These are phyloP conservation scores for Phytophthora foliorum DNA, from an alignment of 352 stramenopile species.

Conservation along the genomic window DNA sequence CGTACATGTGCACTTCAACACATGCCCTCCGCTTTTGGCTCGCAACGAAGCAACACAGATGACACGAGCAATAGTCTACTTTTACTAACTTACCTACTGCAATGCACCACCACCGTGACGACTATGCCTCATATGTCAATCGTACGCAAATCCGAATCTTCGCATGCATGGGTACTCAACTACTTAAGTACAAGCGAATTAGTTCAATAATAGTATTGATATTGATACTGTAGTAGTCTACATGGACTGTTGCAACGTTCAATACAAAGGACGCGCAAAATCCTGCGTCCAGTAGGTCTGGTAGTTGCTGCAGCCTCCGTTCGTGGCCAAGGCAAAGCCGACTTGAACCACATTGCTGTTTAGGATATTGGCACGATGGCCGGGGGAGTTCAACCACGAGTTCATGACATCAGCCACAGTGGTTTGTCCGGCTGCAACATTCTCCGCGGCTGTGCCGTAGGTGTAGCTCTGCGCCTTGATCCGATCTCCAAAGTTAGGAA, in stretches of 20 bases:
- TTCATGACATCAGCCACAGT: constrained; percentile 52
- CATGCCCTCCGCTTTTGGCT: constrained; percentile 12
- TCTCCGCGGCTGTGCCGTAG: constrained; percentile 53
- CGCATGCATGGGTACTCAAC: neutral
- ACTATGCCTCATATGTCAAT: constrained; percentile 2
- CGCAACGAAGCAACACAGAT: constrained; percentile 6
- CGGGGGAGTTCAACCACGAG: constrained; percentile 58
- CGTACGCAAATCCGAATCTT: neutral
- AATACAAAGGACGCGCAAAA: constrained; percentile 34
- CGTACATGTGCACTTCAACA: constrained; percentile 23
- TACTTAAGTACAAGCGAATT: neutral
- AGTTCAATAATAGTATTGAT: neutral
- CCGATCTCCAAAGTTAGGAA: constrained; percentile 37
- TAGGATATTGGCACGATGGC: constrained; percentile 57
- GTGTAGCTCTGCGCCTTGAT: constrained; percentile 52
- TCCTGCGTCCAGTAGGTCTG: constrained; percentile 62
- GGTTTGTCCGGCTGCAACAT: constrained; percentile 53
- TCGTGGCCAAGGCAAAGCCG: constrained; percentile 30
- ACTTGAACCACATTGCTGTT: constrained; percentile 31
- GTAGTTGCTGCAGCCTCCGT: constrained; percentile 40
- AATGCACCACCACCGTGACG: constrained; percentile 1
- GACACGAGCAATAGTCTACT: neutral
- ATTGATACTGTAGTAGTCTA: neutral
- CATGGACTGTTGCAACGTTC: neutral
- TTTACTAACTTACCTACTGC: no score